phyloP scores from a whole-genome alignment of 1,284 basidiomycete genomes.

The Leccinum fuscescens region DNA sequence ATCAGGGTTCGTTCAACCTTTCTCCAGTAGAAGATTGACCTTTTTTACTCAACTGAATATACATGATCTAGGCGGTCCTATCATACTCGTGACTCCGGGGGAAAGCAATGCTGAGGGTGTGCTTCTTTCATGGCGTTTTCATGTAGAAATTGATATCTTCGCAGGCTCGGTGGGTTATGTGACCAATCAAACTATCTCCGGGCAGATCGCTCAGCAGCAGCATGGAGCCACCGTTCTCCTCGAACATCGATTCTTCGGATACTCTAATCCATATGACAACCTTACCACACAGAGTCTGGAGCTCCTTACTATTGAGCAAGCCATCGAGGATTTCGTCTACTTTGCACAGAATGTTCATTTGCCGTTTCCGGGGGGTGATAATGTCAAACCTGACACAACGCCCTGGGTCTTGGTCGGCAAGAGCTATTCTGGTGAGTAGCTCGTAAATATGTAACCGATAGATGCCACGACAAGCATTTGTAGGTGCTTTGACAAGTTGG shows the following conservation, averaged over 20 bases:
- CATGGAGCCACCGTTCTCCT: slow-evolving; percentile 61
- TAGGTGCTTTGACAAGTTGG: slow-evolving; percentile 60
- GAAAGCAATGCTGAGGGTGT: slow-evolving; percentile 45
- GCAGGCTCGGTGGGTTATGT: slow-evolving; percentile 56
- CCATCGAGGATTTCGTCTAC: slow-evolving; percentile 68
- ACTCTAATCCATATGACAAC: slow-evolving; percentile 58
- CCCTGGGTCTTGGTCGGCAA: slow-evolving; percentile 71
- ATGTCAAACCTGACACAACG: slow-evolving; percentile 53
- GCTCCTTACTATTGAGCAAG: slow-evolving; percentile 67
- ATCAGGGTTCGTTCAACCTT: slow-evolving; percentile 42
- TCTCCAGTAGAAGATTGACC: background rate
- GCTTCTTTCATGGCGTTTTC: background rate
- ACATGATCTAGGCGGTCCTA: slow-evolving; percentile 54
- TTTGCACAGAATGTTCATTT: slow-evolving; percentile 66
- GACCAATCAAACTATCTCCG: slow-evolving; percentile 63
- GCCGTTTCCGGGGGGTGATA: slow-evolving; percentile 63
- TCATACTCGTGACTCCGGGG: slow-evolving; percentile 57
- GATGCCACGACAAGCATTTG: background rate
- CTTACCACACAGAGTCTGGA: slow-evolving; percentile 58
- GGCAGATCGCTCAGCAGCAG: slow-evolving; percentile 64
- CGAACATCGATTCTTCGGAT: slow-evolving; percentile 54
- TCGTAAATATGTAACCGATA: background rate
- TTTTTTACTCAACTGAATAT: background rate
- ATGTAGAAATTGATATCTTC: slow-evolving; percentile 12
- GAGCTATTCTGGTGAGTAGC: slow-evolving; percentile 54